These are phyloP conservation scores for Emericellopsis terricola DNA, from an alignment of 495 filamentous ascomycete species.

Conservation along the genomic window DNA sequence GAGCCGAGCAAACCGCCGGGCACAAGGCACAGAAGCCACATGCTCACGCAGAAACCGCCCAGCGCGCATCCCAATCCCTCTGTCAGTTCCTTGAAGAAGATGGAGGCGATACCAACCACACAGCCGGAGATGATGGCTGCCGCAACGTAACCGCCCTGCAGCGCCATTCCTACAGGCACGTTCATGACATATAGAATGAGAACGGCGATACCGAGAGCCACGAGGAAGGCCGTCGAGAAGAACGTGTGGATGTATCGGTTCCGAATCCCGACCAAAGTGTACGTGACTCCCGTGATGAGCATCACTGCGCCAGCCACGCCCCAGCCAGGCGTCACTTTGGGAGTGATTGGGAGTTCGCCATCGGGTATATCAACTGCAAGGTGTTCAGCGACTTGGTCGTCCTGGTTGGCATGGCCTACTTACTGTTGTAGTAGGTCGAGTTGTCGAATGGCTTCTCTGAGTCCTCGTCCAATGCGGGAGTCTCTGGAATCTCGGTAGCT, in stretches of 20 bases:
- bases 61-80: slow-evolving; percentile 77
- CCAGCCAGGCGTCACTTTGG: slow-evolving; percentile 60
- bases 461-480: no score
- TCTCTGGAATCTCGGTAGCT: no score
- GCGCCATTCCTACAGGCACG: slow-evolving; percentile 51
- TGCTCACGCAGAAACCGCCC: slow-evolving; percentile 73
- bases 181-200: slow-evolving; percentile 84
- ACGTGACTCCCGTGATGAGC: slow-evolving; percentile 45
- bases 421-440: neutral
- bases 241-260: slow-evolving; percentile 71
- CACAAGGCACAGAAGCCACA: slow-evolving; percentile 76
- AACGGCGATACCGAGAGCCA: slow-evolving; percentile 57
- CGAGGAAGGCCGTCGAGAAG: slow-evolving; percentile 58
- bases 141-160: slow-evolving; percentile 82
- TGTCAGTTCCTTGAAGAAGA: slow-evolving; percentile 71
- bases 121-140: slow-evolving; percentile 58
- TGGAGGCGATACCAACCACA: slow-evolving; percentile 55
- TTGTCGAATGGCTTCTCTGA: neutral
- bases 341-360: slow-evolving; percentile 48
- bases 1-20: slow-evolving; percentile 54
- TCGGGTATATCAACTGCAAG: slow-evolving; percentile 17
- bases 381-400: neutral
- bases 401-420: neutral
- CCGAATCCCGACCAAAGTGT: slow-evolving; percentile 68
- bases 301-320: slow-evolving; percentile 64